These are phyloP conservation scores for Eucalyptus erythrocorys DNA, from an alignment of 345 rosid species.

Conservation along the genomic window DNA sequence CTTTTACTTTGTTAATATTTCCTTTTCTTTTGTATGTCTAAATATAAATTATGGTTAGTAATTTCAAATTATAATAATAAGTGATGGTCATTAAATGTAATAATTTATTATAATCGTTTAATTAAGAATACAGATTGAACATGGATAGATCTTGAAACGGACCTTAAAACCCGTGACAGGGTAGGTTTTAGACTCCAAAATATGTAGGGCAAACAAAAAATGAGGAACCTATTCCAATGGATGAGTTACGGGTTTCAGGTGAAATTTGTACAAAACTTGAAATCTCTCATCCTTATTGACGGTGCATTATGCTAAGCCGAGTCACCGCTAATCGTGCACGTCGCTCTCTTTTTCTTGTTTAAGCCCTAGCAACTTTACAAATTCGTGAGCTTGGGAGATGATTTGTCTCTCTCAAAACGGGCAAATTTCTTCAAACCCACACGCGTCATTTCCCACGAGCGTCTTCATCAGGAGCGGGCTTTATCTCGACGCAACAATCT, in stretches of 20 bases:
- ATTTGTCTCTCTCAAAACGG: background rate
- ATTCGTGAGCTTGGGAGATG: background rate
- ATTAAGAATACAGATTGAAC: no score
- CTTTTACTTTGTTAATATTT: no score
- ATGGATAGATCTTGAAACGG: no score
- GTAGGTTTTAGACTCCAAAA: rapidly evolving
- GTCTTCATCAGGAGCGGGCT: background rate
- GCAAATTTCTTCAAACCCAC: background rate
- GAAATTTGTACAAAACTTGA: rapidly evolving
- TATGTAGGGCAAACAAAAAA: no score
- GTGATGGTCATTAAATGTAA: no score
- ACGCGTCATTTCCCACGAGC: background rate
- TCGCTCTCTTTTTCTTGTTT: background rate
- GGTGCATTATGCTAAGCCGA: background rate
- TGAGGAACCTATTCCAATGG: rapidly evolving
- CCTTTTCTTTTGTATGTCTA: no score
- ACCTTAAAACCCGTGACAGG: rapidly evolving
- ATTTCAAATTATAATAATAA: no score
- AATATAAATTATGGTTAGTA: no score
- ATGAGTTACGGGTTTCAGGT: rapidly evolving
- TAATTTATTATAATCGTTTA: no score
- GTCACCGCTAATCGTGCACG: background rate
- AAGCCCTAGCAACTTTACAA: background rate
- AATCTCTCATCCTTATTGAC: background rate
- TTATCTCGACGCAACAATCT: background rate